Conservation (phyloP, 139 green algal species). For the Chlamydomonas sp. region DNA sequence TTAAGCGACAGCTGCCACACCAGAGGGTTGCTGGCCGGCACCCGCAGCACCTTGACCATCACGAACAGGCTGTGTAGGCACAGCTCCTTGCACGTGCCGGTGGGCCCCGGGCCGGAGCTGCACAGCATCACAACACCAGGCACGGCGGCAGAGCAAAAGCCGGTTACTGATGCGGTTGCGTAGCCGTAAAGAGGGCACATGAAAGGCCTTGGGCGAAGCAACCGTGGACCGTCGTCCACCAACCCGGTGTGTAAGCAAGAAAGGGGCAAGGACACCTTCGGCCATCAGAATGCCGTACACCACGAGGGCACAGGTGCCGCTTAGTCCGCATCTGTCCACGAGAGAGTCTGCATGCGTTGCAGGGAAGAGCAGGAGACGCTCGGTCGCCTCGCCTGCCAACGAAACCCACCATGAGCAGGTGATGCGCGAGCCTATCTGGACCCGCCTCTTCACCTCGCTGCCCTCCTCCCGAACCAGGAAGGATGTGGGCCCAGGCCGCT, state of each 20-base stretch:
- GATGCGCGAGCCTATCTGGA: conserved; percentile 51
- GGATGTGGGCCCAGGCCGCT: conserved; percentile 59
- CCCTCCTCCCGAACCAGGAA: conserved; percentile 63
- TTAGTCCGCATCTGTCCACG: background rate
- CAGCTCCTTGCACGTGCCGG: conserved; percentile 48
- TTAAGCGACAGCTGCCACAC: conserved; percentile 75
- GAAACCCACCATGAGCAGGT: conserved; percentile 51
- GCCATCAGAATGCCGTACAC: too few species aligned
- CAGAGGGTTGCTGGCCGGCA: conserved; percentile 68
- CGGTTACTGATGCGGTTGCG: background rate
- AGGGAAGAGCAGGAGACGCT: background rate
- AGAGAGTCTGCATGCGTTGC: background rate
- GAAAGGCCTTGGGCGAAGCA: background rate
- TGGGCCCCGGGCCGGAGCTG: conserved; percentile 12
- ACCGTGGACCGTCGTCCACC: background rate
- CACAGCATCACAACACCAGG: background rate
- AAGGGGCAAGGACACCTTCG: too few species aligned
- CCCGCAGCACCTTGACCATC: conserved; percentile 71
- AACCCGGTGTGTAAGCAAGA: too few species aligned
- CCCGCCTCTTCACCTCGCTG: conserved; percentile 54
- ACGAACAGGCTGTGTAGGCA: conserved; percentile 77
- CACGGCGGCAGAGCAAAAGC: background rate
- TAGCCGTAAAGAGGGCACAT: background rate
- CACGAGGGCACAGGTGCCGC: background rate
- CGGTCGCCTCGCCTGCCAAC: too few species aligned